Evolutionary conservation across 805 yeast species (phyloP).

Genomic region (Zygoascus biomembranicola): DNA sequence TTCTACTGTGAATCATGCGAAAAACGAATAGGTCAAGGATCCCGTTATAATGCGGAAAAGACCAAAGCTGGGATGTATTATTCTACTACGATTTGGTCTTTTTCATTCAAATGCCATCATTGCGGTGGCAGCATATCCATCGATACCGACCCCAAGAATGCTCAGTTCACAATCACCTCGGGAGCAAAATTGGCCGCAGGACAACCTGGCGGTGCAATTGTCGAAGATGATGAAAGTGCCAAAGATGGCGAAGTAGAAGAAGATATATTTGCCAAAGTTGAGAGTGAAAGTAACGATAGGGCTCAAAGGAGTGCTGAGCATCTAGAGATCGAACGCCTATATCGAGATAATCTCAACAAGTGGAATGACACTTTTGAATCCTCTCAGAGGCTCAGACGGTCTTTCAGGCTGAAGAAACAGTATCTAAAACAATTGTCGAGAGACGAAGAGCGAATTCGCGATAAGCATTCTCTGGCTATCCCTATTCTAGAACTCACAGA

Average conservation of each 20-base stretch:
- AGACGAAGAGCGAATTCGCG: slow-evolving; percentile 7
- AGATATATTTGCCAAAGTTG: slow-evolving; percentile 17
- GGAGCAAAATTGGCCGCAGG: slow-evolving; percentile 18
- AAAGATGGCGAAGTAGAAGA: background rate
- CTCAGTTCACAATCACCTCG: slow-evolving; percentile 18
- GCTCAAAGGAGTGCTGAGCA: slow-evolving; percentile 5
- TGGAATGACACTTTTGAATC: slow-evolving; percentile 22
- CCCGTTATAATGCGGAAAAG: slow-evolving; percentile 28
- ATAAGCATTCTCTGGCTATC: slow-evolving; percentile 9
- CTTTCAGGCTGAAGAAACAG: slow-evolving; percentile 15
- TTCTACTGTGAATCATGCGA: slow-evolving; percentile 23
- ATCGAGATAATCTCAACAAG: slow-evolving; percentile 11
- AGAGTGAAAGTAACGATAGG: slow-evolving; percentile 8
- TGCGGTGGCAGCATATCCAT: slow-evolving; percentile 22
- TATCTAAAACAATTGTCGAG: slow-evolving; percentile 2
- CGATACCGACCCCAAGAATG: slow-evolving; percentile 27
- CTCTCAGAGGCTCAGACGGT: slow-evolving; percentile 20
- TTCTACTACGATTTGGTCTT: slow-evolving; percentile 24
- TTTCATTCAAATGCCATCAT: slow-evolving; percentile 23
- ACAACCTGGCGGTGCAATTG: background rate
- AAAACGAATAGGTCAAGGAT: slow-evolving; percentile 22
- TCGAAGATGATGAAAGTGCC: background rate
- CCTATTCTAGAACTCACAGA: slow-evolving; percentile 4
- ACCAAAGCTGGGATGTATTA: slow-evolving; percentile 22
- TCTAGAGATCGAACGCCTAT: slow-evolving; percentile 13